Conservation (phyloP, 345 rosid species). For the Raphanus raphanistrum region DNA sequence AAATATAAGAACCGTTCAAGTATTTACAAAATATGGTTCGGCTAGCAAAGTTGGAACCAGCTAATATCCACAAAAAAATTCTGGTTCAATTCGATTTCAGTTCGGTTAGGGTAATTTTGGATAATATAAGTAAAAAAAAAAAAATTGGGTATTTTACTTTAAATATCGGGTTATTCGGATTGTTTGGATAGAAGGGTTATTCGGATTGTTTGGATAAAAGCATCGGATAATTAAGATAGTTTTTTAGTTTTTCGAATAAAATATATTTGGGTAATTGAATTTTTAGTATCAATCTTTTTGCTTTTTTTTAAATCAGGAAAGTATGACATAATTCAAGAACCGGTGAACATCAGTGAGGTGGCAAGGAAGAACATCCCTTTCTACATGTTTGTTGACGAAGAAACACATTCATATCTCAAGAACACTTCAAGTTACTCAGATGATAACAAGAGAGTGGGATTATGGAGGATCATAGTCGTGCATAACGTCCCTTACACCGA, state of each 20-base stretch:
- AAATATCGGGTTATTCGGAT: no score
- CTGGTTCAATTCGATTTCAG: neutral
- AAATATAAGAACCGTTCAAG: neutral
- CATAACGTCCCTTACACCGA: slow-evolving; percentile 72
- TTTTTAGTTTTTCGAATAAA: neutral
- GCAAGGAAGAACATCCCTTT: slow-evolving; percentile 65
- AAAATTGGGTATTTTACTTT: no score
- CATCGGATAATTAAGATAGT: neutral
- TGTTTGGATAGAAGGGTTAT: no score
- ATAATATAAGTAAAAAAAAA: neutral
- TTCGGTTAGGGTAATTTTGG: neutral
- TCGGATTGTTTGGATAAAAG: no score
- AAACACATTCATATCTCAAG: slow-evolving; percentile 70
- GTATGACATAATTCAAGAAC: slow-evolving; percentile 81
- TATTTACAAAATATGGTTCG: neutral
- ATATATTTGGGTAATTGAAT: neutral
- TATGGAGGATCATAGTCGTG: slow-evolving; percentile 80
- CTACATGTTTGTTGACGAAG: slow-evolving; percentile 89
- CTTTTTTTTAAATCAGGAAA: slow-evolving; percentile 51
- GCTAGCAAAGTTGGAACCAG: neutral
- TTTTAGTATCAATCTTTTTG: neutral
- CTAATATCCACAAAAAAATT: neutral
- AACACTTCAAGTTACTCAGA: slow-evolving; percentile 54
- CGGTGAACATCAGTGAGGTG: slow-evolving; percentile 60
- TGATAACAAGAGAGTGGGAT: slow-evolving; percentile 59